Evolutionary conservation across 495 filamentous ascomycete genomes (phyloP), one percentile per base, ranked within the genome.

Genomic region (Talaromyces liani): DNA sequence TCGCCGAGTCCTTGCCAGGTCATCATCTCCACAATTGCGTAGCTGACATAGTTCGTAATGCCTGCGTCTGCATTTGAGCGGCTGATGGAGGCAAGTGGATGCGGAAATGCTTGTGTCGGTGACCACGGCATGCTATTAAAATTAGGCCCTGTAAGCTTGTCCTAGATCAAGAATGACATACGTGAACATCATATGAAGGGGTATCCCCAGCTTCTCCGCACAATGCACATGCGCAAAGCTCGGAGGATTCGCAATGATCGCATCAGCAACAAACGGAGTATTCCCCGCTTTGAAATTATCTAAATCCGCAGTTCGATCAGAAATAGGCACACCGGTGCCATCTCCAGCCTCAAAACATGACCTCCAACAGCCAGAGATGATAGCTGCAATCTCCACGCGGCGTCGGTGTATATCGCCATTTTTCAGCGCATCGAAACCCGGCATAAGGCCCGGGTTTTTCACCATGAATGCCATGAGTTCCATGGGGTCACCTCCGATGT

Each of bases 381-480:
- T 89, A 59, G 85, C 76, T 55, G 82, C 85, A 79, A 93, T 90
- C 7, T 83, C 84, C 31, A 80, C 80, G 24, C 88, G 79, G n/a
- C 87, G 78, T 65, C 83, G 80, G 2, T 79, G 80, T 39, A 93
- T 83, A 61, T 90, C 89, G 10, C 90, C 90, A 47, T 78, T 84
- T 51, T 83, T 82, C 20, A 93, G 73, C 4, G 86, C 80, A 57
- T 87, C 80, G 54, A 92, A 77, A 12, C 84, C 84, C 0, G 90
- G 90, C 74, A 92, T 87, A 62, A 94, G 77, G 1, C 90, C 88
- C 12, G 89, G 88, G 72, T 94, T 91, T 70, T 91, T 91, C 22
- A 92, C 89, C 90, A 93, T 92, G 67, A 90, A 93, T 2, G 87
- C 84, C 90, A 94, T 94, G 25, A 94, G 80, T 67, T 90, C 85